Evolutionary conservation across 2,329 filamentous ascomycete genomes (phyloP).

Genomic region (Exophiala sp.): DNA sequence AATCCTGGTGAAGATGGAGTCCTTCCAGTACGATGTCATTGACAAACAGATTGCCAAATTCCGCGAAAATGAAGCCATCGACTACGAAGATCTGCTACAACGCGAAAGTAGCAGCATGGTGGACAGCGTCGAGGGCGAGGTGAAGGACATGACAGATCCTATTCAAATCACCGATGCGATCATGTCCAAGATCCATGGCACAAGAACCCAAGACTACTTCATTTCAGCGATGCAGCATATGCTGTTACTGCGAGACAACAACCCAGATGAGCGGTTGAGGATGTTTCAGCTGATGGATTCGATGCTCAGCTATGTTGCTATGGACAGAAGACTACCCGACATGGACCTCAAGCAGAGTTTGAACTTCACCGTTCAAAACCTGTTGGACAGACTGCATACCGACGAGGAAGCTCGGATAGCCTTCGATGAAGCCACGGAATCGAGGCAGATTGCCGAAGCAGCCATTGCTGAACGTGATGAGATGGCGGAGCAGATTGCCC

Average conservation of each 20-base stretch:
- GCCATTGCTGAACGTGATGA: slow-evolving; percentile 96
- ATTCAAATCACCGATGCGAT: slow-evolving; percentile 92
- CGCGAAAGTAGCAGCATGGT: slow-evolving; percentile 84
- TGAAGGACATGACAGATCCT: slow-evolving; percentile 88
- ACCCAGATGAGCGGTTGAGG: slow-evolving; percentile 81
- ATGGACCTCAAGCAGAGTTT: slow-evolving; percentile 97
- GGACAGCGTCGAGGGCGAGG: slow-evolving; percentile 76
- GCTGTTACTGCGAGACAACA: slow-evolving; percentile 83
- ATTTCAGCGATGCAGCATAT: slow-evolving; percentile 91
- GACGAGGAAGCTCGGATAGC: slow-evolving; percentile 91
- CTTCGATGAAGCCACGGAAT: slow-evolving; percentile 83
- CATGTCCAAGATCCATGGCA: slow-evolving; percentile 73
- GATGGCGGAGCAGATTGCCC: slow-evolving; percentile 77
- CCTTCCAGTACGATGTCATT: slow-evolving; percentile 95
- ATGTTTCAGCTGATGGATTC: slow-evolving; percentile 98
- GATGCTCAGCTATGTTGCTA: slow-evolving; percentile 98
- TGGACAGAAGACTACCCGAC: slow-evolving; percentile 91
- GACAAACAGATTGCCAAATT: slow-evolving; percentile 97
- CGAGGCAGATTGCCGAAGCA: slow-evolving; percentile 86
- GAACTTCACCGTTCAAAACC: slow-evolving; percentile 92
- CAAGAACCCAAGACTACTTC: slow-evolving; percentile 88
- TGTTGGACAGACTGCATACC: slow-evolving; percentile 92
- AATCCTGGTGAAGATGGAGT: slow-evolving; percentile 93
- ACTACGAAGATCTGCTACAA: slow-evolving; percentile 96
- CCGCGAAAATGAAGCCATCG: slow-evolving; percentile 88